Evolutionary conservation across 169 alveolate genomes (phyloP), one percentile per base, ranked within the genome.

Genomic region (Plasmodium coatneyi): DNA sequence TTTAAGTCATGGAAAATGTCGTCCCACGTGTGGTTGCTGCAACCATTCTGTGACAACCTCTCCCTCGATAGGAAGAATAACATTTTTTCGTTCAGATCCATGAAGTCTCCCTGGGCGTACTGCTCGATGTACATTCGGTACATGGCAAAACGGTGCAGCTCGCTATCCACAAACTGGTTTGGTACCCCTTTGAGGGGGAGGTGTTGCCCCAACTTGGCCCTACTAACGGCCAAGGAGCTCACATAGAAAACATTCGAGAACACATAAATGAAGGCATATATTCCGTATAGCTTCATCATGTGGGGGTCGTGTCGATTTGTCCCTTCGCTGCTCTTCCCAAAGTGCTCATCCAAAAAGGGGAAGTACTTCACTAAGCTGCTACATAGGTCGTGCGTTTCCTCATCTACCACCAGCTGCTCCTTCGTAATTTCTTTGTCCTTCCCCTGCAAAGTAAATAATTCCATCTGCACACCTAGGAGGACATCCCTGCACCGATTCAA

Each of bases 51-150:
- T 43, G 39, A 12, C 28, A 49, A 16, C 12, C 25, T 70, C 36
- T 81, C 84, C 83, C 82, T 70, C 0, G 95, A 91, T 32, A 91
- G 39, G 74, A 80, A 81, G 43, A 70, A 91, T 54, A 91, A 19
- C 34, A 91, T 7, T 16, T 39, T 14, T 71, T 91, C 86, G 76
- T 91, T 91, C 32, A 91, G 19, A 66, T 80, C 49, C 95, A 91
- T 74, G 36, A 43, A 91, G 25, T 82, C 54, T 9, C 7, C 7
- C 71, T 71, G 2, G 32, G 82, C 82, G 14, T 81, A 91, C 66
- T 54, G 22, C 10, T 16, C 12, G 22, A 91, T 91, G 46, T 43
- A 72, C 56, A 49, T 54, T 49, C 74, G 66, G 39, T 91, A 54
- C 70, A 74, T 32, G 30, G 30, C 49, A n/a, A 83, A 19, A 1